Evolutionary conservation across 352 stramenopile species (phyloP).

Genomic region (Pythium vanterpoolii): DNA sequence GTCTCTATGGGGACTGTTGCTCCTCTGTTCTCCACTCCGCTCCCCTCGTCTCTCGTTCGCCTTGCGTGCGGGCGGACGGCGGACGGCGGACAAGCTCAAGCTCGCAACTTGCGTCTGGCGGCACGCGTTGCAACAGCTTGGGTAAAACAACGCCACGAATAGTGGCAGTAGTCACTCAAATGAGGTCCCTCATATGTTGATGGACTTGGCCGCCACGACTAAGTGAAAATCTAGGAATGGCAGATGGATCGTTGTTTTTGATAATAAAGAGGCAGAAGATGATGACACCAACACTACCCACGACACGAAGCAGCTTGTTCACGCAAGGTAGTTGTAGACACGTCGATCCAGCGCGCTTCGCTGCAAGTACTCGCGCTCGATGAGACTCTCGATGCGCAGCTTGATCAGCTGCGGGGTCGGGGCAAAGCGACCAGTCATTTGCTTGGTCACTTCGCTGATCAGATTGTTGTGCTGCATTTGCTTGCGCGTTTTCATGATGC

Average conservation of each 20-base stretch:
- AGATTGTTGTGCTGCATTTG: slow-evolving; percentile 91
- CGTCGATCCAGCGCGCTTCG: slow-evolving; percentile 89
- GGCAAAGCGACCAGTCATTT: slow-evolving; percentile 91
- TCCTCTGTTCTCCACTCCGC: background rate
- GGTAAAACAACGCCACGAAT: slow-evolving; percentile 3
- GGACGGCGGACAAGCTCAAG: slow-evolving; percentile 1
- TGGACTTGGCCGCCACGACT: background rate
- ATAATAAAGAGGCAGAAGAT: background rate
- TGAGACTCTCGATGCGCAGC: slow-evolving; percentile 97
- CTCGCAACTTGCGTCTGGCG: slow-evolving; percentile 9
- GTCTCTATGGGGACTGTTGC: background rate
- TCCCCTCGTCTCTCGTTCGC: background rate
- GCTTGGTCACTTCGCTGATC: slow-evolving; percentile 87
- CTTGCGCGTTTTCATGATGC: slow-evolving; percentile 96
- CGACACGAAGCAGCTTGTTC: slow-evolving; percentile 19
- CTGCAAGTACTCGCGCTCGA: slow-evolving; percentile 99
- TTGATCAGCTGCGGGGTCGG: slow-evolving; percentile 96
- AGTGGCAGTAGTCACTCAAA: slow-evolving; percentile 6
- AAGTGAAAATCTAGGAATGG: slow-evolving; percentile 11
- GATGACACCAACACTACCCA: background rate
- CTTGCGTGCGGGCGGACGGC: background rate
- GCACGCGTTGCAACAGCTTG: slow-evolving; percentile 20
- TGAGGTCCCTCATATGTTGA: slow-evolving; percentile 14
- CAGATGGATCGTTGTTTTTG: background rate
- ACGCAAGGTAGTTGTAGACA: slow-evolving; percentile 98